Evolutionary conservation across 371 early-diverging fungal genomes (phyloP).

Genomic region (Zancudomyces culisetae): DNA sequence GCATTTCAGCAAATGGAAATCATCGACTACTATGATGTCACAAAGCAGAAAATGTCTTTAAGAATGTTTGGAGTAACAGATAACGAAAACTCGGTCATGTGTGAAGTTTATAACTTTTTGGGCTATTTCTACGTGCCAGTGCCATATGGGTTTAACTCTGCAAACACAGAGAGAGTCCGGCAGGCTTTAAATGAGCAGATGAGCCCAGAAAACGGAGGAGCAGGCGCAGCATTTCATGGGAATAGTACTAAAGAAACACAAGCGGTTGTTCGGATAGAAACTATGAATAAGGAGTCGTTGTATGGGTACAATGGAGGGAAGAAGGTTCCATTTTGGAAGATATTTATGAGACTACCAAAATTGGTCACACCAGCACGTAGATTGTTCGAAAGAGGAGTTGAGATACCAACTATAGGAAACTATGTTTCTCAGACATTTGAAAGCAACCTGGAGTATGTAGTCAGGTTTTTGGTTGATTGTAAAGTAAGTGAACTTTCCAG

Average conservation of each 20-base stretch:
- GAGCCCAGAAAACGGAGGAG: conserved; percentile 1
- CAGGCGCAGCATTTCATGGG: background rate
- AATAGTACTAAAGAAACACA: conserved; percentile 1
- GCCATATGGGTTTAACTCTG: conserved; percentile 49
- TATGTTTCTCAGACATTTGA: conserved; percentile 59
- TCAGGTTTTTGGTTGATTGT: conserved; percentile 97
- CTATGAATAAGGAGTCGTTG: conserved; percentile 51
- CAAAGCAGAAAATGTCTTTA: conserved; percentile 32
- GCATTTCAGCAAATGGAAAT: conserved; percentile 84
- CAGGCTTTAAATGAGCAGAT: conserved; percentile 24
- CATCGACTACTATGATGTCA: conserved; percentile 47
- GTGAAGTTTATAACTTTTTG: conserved; percentile 80
- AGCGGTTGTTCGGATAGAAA: conserved; percentile 33
- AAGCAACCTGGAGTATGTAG: conserved; percentile 71
- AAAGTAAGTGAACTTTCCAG: conserved; percentile 23
- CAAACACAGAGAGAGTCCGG: conserved; percentile 34
- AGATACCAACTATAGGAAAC: conserved; percentile 26
- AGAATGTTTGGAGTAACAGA: conserved; percentile 80
- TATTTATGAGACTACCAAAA: conserved; percentile 40
- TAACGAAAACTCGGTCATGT: conserved; percentile 65
- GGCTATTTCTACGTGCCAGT: conserved; percentile 95
- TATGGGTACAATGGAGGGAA: conserved; percentile 64
- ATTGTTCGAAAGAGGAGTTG: conserved; percentile 32
- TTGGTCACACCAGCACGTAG: conserved; percentile 19
- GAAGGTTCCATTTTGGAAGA: conserved; percentile 44